Conservation (phyloP, 129 eudicot species). For the Flaveria robusta region DNA sequence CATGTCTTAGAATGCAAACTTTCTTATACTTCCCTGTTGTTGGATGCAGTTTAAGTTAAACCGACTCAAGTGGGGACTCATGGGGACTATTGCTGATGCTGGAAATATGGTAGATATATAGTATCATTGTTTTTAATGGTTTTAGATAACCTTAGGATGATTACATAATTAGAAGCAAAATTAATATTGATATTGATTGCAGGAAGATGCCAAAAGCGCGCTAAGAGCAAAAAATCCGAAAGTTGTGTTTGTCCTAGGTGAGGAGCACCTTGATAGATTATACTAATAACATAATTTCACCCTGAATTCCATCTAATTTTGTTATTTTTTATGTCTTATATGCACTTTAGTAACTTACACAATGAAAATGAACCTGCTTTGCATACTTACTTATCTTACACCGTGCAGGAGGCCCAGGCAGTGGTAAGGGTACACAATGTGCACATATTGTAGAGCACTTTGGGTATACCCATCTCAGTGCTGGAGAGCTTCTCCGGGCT, state of each 20-base stretch:
- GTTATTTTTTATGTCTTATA: background rate
- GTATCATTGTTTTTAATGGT: background rate
- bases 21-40: background rate
- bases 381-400: background rate
- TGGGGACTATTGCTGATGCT: slow-evolving; percentile 65
- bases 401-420: slow-evolving; percentile 94
- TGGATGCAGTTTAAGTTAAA: slow-evolving; percentile 30
- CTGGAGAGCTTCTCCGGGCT: slow-evolving; percentile 96
- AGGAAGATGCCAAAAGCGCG: slow-evolving; percentile 54
- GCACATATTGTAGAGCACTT: slow-evolving; percentile 80
- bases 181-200: slow-evolving; percentile 34
- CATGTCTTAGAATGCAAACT: background rate
- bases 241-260: slow-evolving; percentile 71
- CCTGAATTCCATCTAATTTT: background rate
- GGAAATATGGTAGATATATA: slow-evolving; percentile 42
- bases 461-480: slow-evolving; percentile 98
- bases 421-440: slow-evolving; percentile 99
- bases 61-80: slow-evolving; percentile 21
- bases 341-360: background rate
- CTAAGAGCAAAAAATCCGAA: slow-evolving; percentile 52
- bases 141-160: background rate
- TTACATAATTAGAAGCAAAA: background rate
- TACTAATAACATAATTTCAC: background rate
- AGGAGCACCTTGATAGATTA: slow-evolving; percentile 1
- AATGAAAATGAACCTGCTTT: too few species aligned